Base-by-base conservation (phyloP, 2,329 filamentous ascomycete genomes). In the Beauveria brongniartii region DNA sequence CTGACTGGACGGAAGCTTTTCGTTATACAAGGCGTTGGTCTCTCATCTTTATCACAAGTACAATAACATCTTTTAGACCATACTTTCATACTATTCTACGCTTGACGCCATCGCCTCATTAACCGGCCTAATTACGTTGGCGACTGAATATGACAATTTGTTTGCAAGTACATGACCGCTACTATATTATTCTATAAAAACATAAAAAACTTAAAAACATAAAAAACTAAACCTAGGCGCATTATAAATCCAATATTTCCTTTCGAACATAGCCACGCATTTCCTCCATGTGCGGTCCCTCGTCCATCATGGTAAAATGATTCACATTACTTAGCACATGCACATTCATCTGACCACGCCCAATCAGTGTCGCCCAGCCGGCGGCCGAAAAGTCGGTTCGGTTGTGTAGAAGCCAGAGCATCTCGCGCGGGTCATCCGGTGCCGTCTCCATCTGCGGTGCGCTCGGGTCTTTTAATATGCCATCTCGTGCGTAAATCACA, bases 291-390 rank as follows among this genome's bases (percentile, higher is more conserved):
- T 18, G 30, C n/a, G 50, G 50, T 1, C 54, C 54, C 41, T 84
- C 85, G 71, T 87, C 85, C 86, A 91, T 90, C 87, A 90, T 90
- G 22, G 81, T 84, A 74, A 91, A 90, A 74, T 90, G 87, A 68
- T 90, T 88, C 2, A 86, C 88, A 18, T 75, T 69, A 58, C 30
- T 85, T 44, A 89, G 74, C 47, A 85, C 85, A 71, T 88, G 82
- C 30, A 85, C 85, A 86, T 86, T 90, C 22, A 28, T 28, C 24
- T 3, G 46, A 18, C 10, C 24, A 2, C 14, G 24, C 24, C 46
- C 64, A 20, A 66, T 14, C 7, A 66, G 47, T 2, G n/a, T 20
- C 4, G 61, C 62, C 69, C 69, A 71, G 6, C 68, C 69, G 28
- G 64, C 59, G 14, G 68, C 64, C 1, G 64, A 64, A 70, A 91